Base-by-base conservation (phyloP, 192 early-diverging fungal genomes). In the Coemansia sp. region DNA sequence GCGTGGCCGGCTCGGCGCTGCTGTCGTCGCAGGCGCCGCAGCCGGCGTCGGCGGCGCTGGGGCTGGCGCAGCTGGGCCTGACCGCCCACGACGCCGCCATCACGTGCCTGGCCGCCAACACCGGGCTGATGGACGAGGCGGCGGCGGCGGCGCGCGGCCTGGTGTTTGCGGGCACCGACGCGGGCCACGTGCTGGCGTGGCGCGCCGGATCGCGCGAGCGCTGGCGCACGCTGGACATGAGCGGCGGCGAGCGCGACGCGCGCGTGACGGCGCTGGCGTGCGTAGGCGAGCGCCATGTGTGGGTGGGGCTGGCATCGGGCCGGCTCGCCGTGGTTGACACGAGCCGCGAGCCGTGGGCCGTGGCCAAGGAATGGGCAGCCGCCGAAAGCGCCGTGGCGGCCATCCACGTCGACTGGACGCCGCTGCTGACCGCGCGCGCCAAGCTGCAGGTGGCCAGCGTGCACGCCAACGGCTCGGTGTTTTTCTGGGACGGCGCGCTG, bases 401-500 rank as follows among this genome's bases (percentile, higher is more conserved):
- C 19, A 23, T 77, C 7, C 66, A 62, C 19, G 67, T 70, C 9
- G 74, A 77, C 63, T 69, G 67, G 67, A 58, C 67, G 17, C 45
- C 73, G 52, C 43, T 70, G 49, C 47, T 70, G 44, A 62, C 73
- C 7, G 35, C 51, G 22, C 61, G 67, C 28, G 39, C 50, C 12
- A 47, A 32, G 35, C 48, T 77, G 58, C 74, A 70, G 59, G 62
- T 65, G 17, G 62, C 67, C 14, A 70, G 58, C 41, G 74, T 66
- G 12, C 74, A 77, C 34, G 55, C 66, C 12, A 62, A 58, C 51
- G 74, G 74, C 2, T 70, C 74, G 1, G 63, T 70, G 28, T 66
- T 45, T 52, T 77, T 64, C 54, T 78, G 75, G 75, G 75, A 78
- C 38, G 75, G 69, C 15, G 34, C 50, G 45, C 60, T 78, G 53